Base-by-base conservation (phyloP, 805 yeast genomes). In the Spathaspora boniae region DNA sequence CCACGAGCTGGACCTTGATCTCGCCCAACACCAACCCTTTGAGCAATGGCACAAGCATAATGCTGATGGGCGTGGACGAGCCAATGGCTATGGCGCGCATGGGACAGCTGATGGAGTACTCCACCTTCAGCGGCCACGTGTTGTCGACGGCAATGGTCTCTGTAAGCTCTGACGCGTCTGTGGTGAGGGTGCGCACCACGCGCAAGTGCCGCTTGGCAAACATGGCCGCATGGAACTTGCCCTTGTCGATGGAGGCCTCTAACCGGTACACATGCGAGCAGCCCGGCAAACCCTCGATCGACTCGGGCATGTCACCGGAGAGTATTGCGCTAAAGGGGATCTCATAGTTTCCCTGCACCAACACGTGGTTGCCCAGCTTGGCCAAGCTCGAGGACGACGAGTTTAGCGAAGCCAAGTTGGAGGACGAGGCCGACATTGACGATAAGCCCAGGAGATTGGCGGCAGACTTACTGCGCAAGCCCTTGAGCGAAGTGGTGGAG, bases 121-220 rank as follows among this genome's bases (percentile, higher is more conserved):
- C 97, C 21, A 91, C 86, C 54, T 93, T 93, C 30, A 79, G 68
- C 2, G 98, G 97, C 98, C 98, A 91, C 1, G 89, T 81, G 55
- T 91, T 91, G 53, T 88, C 96, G 21, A 91, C 94, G 0, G 95
- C 86, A 48, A 89, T 85, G 0, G 98, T 86, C 57, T 91, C 97
- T 0, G 94, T 74, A 16, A 88, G 67, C 50, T 93, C 98, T 3
- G 85, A 74, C 1, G 94, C 75, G 56, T 91, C 98, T 0, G 95
- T 76, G 2, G 95, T 80, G 40, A 91, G 62, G 0, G 98, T 91
- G 50, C 98, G 73, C 8, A 93, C 77, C 7, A 93, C 79, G 42
- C 95, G 76, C 3, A 93, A 44, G 50, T 81, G 87, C 58, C 80
- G 85, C 47, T 77, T 80, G 12, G 88, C 71, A 6, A 69, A 51